Evolutionary conservation across 768 basidiomycete species (phyloP), one percentile per base, ranked within the genome.

Genomic region (Leccinum pellstonianum): DNA sequence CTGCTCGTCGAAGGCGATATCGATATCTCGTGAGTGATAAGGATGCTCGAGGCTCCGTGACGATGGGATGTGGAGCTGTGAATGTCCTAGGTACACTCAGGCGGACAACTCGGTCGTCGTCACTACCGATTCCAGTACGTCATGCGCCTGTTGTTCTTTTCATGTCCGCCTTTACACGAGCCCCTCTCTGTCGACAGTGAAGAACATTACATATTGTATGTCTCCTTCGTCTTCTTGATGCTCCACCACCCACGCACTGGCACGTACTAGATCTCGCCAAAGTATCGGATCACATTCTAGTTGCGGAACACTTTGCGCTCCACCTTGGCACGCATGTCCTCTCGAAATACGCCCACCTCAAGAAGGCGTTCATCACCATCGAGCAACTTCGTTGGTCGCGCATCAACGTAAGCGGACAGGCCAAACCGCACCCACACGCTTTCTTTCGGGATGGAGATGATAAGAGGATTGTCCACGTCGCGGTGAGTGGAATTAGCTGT

Each of bases 401-500:
- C 5, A 90, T 97, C 60, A 72, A 77, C 4, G 79, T 90, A 37
- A 72, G 76, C 46, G 76, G 76, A 35, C 71, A 77, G 51, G 62
- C 71, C 3, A 58, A 79, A 61, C 77, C 77, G 2, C 95, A 98
- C 71, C 72, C 83, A 7, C 92, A 95, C 71, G 84, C 93, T 15
- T 98, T 96, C 74, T 79, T 82, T 58, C 80, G 95, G 23, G 93
- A 98, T 65, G 96, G 95, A 2, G 92, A 95, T 3, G 95, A 98
- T 70, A 96, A 91, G 78, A 80, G 86, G 4, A 70, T 87, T 33
- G 81, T 86, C 6, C 82, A 83, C 19, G 85, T 81, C 14, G 81
- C 83, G 73, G 84, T 87, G 54, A 56, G 76, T 72, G n/a, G 3
- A n/a, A 5, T n/a, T 8, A 3, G 38, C 38, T 41, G 38, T 41